phyloP scores from a whole-genome alignment of 805 yeast genomes.

The Candida orba region DNA sequence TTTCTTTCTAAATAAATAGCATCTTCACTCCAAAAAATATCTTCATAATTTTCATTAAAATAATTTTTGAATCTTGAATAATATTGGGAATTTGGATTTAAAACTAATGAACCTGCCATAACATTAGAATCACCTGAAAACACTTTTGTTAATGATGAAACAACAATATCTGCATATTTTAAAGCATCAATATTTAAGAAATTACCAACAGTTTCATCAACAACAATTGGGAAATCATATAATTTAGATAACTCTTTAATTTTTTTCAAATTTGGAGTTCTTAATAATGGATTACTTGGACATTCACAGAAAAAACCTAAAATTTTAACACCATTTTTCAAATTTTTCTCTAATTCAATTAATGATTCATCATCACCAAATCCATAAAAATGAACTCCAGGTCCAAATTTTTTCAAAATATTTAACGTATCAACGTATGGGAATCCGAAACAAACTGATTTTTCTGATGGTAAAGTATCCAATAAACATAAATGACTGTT shows the following conservation, averaged over 20 bases:
- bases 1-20: slow-evolving; percentile 88
- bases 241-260: slow-evolving; percentile 60
- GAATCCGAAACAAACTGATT: slow-evolving; percentile 91
- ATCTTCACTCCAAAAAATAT: slow-evolving; percentile 87
- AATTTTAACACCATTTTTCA: slow-evolving; percentile 60
- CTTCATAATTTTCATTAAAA: slow-evolving; percentile 54
- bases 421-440: slow-evolving; percentile 92
- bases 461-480: slow-evolving; percentile 27
- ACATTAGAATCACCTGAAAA: slow-evolving; percentile 94
- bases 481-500: slow-evolving; percentile 61
- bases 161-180: slow-evolving; percentile 80
- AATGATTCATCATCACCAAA: slow-evolving; percentile 69
- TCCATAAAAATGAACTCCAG: slow-evolving; percentile 83
- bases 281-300: slow-evolving; percentile 90
- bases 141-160: slow-evolving; percentile 82
- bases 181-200: slow-evolving; percentile 76
- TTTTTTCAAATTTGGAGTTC: slow-evolving; percentile 69
- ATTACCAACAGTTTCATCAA: slow-evolving; percentile 95
- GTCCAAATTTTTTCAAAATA: slow-evolving; percentile 82
- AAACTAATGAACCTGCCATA: slow-evolving; percentile 83
- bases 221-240: slow-evolving; percentile 69
- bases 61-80: slow-evolving; percentile 45
- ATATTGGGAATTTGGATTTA: slow-evolving; percentile 57
- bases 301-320: slow-evolving; percentile 83
- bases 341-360: slow-evolving; percentile 52